Evolutionary conservation across 257 asterid genomes (phyloP).

Genomic region (Leonotis leonurus): DNA sequence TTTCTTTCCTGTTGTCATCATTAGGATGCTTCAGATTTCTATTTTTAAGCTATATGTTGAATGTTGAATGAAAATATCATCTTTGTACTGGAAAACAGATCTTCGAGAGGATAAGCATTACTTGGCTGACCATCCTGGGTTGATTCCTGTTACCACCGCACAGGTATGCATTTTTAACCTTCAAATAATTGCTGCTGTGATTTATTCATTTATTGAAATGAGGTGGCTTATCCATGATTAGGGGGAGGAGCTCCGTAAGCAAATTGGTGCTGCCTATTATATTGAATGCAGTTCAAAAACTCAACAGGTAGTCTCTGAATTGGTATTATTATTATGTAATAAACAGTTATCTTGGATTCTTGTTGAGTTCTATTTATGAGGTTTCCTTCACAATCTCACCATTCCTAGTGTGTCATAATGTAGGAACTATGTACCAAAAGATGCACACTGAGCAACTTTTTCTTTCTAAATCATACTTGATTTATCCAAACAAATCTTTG

Average conservation of each 20-base stretch:
- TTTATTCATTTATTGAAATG: neutral
- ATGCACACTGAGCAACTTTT: no score
- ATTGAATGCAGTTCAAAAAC: slow-evolving; percentile 96
- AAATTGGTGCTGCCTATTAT: slow-evolving; percentile 77
- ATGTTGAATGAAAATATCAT: no score
- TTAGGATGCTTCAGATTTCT: neutral
- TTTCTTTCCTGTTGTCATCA: neutral
- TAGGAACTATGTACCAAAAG: neutral
- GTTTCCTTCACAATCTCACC: neutral
- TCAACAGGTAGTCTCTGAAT: slow-evolving; percentile 58
- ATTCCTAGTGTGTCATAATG: neutral
- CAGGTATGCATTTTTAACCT: slow-evolving; percentile 44
- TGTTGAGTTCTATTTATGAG: neutral
- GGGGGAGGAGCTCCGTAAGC: slow-evolving; percentile 97
- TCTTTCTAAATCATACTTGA: neutral
- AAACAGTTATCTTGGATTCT: neutral
- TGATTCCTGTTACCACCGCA: slow-evolving; percentile 66
- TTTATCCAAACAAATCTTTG: neutral
- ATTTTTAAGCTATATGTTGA: neutral
- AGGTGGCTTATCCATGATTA: slow-evolving; percentile 21
- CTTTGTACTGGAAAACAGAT: no score
- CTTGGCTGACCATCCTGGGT: slow-evolving; percentile 92
- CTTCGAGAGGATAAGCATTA: slow-evolving; percentile 92
- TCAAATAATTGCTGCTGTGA: neutral
- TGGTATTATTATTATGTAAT: neutral